Base-by-base conservation (phyloP, 257 asterid species). In the Solanum bulbocastanum region DNA sequence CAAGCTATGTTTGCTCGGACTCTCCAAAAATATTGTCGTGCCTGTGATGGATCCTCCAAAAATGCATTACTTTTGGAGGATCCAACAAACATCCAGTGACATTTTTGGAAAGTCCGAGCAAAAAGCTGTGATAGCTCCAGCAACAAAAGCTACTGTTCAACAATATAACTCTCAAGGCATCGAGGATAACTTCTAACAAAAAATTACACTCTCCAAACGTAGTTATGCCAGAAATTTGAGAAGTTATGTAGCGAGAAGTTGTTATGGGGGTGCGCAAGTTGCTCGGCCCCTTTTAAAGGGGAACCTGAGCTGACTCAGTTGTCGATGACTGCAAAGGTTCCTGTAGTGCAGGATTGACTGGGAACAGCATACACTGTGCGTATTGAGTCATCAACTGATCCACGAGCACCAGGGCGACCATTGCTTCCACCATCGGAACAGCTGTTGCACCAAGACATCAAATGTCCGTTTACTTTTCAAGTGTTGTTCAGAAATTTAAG, bases 381-480 rank as follows among this genome's bases (percentile, higher is more conserved):
- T 94, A 90, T 69, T 97, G 98, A 60, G 99, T 96, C 98, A 97
- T 94, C 87, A 97, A 88, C 82, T 97, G 99, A 91, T 97, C 98
- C 23, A 94, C 94, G 23, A 97, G 98, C 87, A 95, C 98, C 87
- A 97, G 92, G 6, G 98, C 98, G 15, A 96, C 98, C 95, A 94
- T 93, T 72, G 98, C 96, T 93, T 97, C 99, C 93, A 97, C 99
- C 98, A 97, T 95, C 5, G 98, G 99, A 87, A 97, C 98, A 40
- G 98, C 99, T 97, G 95, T 86, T 82, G 40, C 90, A 88, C 32
- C 60, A 88, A 74, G 32, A 74, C 37, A 87, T 56, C 18, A 86
- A 86, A 85, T 36, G 18, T 36, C 82, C 0, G 11, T 72, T 69
- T 0, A 33, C 42, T 33, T 32, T 32, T 71, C 78, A 71, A 71